These are phyloP conservation scores for Botrytis fragariae DNA, from an alignment of 2,329 filamentous ascomycete genomes.

Conservation along the genomic window DNA sequence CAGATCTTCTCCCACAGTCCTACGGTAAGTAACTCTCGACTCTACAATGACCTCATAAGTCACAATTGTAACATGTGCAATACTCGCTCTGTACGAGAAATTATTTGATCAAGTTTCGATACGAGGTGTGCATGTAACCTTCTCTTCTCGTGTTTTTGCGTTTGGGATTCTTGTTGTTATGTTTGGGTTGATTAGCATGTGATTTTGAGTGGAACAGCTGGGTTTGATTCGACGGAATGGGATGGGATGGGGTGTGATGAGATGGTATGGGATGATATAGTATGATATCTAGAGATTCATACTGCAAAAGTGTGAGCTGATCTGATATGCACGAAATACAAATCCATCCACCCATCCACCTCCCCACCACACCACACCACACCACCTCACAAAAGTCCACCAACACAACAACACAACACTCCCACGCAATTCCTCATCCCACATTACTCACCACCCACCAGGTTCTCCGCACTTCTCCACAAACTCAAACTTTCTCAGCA, in stretches of 20 bases:
- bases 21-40: background rate
- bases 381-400: too few species aligned
- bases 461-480: background rate
- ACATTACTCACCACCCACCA: background rate
- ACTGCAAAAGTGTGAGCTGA: background rate
- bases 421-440: background rate
- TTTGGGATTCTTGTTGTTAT: background rate
- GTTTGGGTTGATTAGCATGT: background rate
- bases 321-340: background rate
- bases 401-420: background rate
- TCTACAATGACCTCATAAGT: background rate
- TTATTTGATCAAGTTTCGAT: background rate
- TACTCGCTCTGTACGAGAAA: background rate
- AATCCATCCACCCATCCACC: background rate
- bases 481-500: background rate
- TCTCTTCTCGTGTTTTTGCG: background rate
- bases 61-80: background rate
- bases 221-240: too few species aligned
- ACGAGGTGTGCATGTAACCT: background rate
- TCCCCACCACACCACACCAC: too few species aligned
- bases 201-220: background rate
- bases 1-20: background rate
- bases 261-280: too few species aligned
- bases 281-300: background rate
- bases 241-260: too few species aligned